Percentiles rank a stretch among this genome's conserved stretches.
Conservation (phyloP, 441 rosid genomes). For the Melastoma candidum region DNA sequence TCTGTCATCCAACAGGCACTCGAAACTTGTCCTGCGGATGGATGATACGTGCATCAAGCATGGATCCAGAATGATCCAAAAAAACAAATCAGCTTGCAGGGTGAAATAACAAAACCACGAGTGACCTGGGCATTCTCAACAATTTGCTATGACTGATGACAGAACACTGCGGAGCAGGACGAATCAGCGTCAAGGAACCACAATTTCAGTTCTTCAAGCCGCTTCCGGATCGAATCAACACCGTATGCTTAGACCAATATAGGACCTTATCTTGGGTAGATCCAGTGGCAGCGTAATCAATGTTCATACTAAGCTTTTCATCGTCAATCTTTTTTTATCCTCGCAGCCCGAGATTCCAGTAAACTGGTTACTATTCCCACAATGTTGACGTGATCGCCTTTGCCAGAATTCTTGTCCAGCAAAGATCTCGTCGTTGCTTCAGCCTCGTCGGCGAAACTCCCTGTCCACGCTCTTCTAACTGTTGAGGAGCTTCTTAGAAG, state of each 20-base stretch:
- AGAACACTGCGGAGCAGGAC: constrained; percentile 62
- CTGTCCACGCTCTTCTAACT: constrained; percentile 4
- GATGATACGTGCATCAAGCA: no score
- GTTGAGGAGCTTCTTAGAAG: constrained; percentile 9
- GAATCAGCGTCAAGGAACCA: constrained; percentile 56
- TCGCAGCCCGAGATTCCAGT: constrained; percentile 11
- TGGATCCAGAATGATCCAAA: no score
- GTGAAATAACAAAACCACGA: no score
- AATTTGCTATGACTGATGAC: constrained; percentile 36
- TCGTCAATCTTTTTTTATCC: constrained; percentile 13
- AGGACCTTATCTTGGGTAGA: constrained; percentile 26
- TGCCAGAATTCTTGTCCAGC: constrained; percentile 3
- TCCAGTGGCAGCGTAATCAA: not conserved
- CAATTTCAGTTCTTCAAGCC: constrained; percentile 42
- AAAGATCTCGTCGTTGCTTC: constrained; percentile 1
- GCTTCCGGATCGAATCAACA: constrained; percentile 26
- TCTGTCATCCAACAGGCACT: no score
- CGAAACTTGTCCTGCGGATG: no score
- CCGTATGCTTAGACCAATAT: constrained; percentile 40
- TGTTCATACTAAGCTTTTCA: constrained; percentile 3
- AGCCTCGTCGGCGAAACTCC: constrained; percentile 5
- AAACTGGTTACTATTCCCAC: not conserved
- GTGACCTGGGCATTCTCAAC: no score
- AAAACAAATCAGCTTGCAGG: no score
- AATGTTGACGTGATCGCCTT: not conserved